Evolutionary conservation across 805 yeast species (phyloP), one percentile per base, ranked within the genome.

Genomic region (Pichia phayaonensis): DNA sequence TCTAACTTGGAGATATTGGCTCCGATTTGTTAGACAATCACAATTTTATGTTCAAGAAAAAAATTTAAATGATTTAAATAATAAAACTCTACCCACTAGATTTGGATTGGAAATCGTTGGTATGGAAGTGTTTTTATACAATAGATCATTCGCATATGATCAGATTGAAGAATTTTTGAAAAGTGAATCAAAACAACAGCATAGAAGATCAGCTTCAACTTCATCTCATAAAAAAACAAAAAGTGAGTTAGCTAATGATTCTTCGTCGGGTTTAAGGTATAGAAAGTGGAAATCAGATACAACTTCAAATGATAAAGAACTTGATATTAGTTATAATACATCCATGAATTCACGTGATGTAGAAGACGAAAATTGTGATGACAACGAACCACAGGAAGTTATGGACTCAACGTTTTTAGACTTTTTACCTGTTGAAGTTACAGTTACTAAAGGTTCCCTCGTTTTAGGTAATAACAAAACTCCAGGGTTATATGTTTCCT

Each of bases 1-100:
- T 58, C 61, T 92, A 26, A 86, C 95, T 0, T 94, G 98, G 98
- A 68, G 95, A 53, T 92, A 89, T 64, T 94, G 98, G 98, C 70
- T 88, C 47, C 68, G 71, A 4, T 56, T 67, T 31, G 71, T 75
- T 13, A 63, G 81, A 48, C 56, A 69, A 22, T 65, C 78, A 2
- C 69, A 67, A 38, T 66, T 71, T 46, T 59, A 56, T 26, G 56
- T 63, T 3, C 49, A 54, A 18, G 53, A 48, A 23, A 61, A 59
- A 12, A 56, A 59, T 4, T 44, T 50, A 5, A 63, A 60, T 42
- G 22, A 50, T 39, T 51, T 52, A 18, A 66, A 66, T n/a, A 81
- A 82, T 59, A 68, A 64, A 12, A 64, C 68, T 40, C 74, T 80
- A 2, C 85, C 86, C 1, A 69, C 83, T 11, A 70, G 89, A 40